Evolutionary conservation across 2,329 filamentous ascomycete genomes (phyloP).

Genomic region (Hirsutella rhossiliensis): DNA sequence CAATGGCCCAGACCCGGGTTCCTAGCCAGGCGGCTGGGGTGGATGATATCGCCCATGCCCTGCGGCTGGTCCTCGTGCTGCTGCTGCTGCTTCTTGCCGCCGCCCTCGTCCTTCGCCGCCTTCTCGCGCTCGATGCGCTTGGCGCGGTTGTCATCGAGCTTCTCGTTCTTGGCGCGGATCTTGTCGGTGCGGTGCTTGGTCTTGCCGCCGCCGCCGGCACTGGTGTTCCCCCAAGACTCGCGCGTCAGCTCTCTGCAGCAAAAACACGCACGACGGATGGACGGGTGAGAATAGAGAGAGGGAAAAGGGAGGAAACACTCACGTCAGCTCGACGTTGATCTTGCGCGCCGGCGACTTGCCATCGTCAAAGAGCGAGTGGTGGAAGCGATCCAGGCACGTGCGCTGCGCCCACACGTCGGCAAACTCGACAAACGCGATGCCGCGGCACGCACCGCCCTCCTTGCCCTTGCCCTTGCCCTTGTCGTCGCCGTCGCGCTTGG

Average conservation of each 20-base stretch:
- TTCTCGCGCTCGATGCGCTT: constrained; percentile 36
- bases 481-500: too few relatives aligned
- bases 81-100: constrained; percentile 13
- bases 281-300: neutral
- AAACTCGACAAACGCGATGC: constrained; percentile 85
- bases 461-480: too few relatives aligned
- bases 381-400: constrained; percentile 80
- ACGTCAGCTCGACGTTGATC: constrained; percentile 91
- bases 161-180: constrained; percentile 76
- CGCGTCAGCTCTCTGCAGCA: too few relatives aligned
- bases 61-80: constrained; percentile 12
- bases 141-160: constrained; percentile 56
- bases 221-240: constrained; percentile 21
- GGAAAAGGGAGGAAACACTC: constrained; percentile 23
- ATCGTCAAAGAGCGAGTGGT: constrained; percentile 67
- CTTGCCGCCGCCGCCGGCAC: constrained; percentile 77
- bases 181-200: constrained; percentile 59
- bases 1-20: constrained; percentile 5
- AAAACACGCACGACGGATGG: too few relatives aligned
- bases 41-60: constrained; percentile 24
- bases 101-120: constrained; percentile 18
- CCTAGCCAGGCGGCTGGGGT: constrained; percentile 36
- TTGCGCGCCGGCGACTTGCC: constrained; percentile 45
- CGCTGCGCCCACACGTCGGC: constrained; percentile 79
- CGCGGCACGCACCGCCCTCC: constrained; percentile 51